Conservation (phyloP, 2,329 filamentous ascomycete species). For the Diaporthe capsici region DNA sequence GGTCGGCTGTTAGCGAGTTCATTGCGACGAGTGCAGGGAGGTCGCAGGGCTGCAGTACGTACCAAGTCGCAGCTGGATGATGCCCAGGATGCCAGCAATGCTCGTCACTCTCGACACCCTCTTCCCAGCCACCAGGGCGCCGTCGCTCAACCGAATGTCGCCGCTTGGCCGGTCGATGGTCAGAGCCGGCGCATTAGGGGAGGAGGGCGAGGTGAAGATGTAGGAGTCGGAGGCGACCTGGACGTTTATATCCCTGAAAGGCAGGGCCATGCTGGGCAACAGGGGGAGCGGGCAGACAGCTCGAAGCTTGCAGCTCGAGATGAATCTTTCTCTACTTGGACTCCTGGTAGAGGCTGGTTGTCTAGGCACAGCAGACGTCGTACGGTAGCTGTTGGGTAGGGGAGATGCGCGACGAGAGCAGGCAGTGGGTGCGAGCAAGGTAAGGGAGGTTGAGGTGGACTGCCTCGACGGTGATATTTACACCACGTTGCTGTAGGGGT, state of each 20-base stretch:
- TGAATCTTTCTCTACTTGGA: not conserved
- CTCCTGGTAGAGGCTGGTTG: not conserved
- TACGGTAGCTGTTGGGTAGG: not conserved
- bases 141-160: constrained; percentile 88
- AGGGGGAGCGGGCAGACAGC: constrained; percentile 15
- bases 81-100: constrained; percentile 93
- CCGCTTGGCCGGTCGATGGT: constrained; percentile 93
- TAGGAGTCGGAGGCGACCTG: constrained; percentile 93
- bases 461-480: constrained; percentile 20
- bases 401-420: not conserved
- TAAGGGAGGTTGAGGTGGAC: constrained; percentile 10
- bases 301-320: constrained; percentile 22
- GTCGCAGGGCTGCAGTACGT: constrained; percentile 64
- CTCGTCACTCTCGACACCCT: constrained; percentile 83
- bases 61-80: constrained; percentile 95
- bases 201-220: constrained; percentile 96
- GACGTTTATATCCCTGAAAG: constrained; percentile 97
- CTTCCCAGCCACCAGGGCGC: constrained; percentile 80
- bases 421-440: not conserved
- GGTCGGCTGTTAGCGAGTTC: not conserved
- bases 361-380: not conserved
- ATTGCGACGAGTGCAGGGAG: not conserved
- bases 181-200: constrained; percentile 87
- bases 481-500: constrained; percentile 36
- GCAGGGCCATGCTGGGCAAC: constrained; percentile 60